Evolutionary conservation across 768 basidiomycete genomes (phyloP), one percentile per base, ranked within the genome.

Genomic region (Sistotremastrum niveocremeum): DNA sequence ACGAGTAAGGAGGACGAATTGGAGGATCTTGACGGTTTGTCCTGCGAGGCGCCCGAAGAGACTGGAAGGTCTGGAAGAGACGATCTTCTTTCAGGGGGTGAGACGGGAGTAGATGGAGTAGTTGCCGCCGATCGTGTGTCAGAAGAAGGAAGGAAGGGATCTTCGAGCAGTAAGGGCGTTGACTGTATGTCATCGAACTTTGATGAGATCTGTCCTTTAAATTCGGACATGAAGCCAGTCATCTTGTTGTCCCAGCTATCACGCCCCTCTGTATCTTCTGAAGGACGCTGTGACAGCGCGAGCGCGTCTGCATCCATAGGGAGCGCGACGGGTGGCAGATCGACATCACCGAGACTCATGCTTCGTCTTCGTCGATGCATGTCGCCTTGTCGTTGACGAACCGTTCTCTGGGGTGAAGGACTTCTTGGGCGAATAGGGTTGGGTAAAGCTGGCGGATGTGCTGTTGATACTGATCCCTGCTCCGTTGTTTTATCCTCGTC

Each of bases 311-410:
- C 44, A 5, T 34, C 37, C 20, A 20, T 20, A 20, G 35, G 46
- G 6, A 20, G 29, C n/a, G 20, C 7, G 7, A 11, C 10, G 45
- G 30, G 36, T 48, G 28, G 10, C 28, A 73, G 53, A 36, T 82
- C 81, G 5, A 70, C 69, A 55, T 82, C 76, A 43, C 80, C 73
- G 44, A 82, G 74, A 52, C 84, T 86, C 73, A 79, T 74, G 56
- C 82, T 85, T 49, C 84, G 66, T 52, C 81, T 73, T 53, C 81
- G 79, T 47, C 49, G 55, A 37, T 51, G 58, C 59, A 41, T 62
- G 42, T 53, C 60, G 56, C 33, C 60, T 46, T 32, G 56, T 46
- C 52, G 58, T 62, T 39, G 49, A 33, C 33, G 42, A 36, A 45
- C 46, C 34, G 49, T 49, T 39, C 52, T 46, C 33, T 12, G 58